Evolutionary conservation across 2,329 filamentous ascomycete species (phyloP), one percentile per base, ranked within the genome.

Genomic region (Beauveria caledonica): DNA sequence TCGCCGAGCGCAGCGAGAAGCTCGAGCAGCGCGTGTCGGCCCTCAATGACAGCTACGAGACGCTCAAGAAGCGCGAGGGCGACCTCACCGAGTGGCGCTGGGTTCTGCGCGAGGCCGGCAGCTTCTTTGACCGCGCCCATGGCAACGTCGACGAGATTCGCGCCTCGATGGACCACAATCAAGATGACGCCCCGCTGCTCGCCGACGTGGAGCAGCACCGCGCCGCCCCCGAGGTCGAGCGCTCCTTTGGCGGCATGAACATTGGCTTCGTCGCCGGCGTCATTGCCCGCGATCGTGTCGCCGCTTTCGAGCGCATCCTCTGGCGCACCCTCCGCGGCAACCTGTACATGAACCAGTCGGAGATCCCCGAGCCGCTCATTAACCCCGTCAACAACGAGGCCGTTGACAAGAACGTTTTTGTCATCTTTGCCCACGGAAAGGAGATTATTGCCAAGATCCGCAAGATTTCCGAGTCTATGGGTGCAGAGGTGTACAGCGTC

Each of bases 301-400:
- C 88, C 15, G 90, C 93, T 27, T 99, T 99, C 71, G 95, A 99
- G 78, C 88, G 94, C 62, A 99, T 99, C 67, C 81, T 99, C 56
- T 99, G 94, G 94, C 86, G 94, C 69, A 97, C 95, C 0, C 85
- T 99, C 46, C 91, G 94, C 73, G 94, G 94, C 69, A 99, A 99
- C 75, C 79, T 99, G 64, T 99, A 97, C 82, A 99, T 99, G 94
- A 99, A 99, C 77, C 95, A 99, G 79, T 93, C 93, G 45, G 94
- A 99, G 80, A 99, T 99, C 64, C 87, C 92, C 8, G 93, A 99
- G 73, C 86, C 90, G 42, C 88, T 99, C 67, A 82, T 96, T 72
- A 90, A 99, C 73, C 93, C 94, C 17, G 83, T 88, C 71, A 96
- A 86, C 77, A 97, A 97, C 73, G 93, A 97, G 76, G 82, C 90